Conservation (phyloP, 2,329 filamentous ascomycete genomes). For the Sarocladium kiliense region DNA sequence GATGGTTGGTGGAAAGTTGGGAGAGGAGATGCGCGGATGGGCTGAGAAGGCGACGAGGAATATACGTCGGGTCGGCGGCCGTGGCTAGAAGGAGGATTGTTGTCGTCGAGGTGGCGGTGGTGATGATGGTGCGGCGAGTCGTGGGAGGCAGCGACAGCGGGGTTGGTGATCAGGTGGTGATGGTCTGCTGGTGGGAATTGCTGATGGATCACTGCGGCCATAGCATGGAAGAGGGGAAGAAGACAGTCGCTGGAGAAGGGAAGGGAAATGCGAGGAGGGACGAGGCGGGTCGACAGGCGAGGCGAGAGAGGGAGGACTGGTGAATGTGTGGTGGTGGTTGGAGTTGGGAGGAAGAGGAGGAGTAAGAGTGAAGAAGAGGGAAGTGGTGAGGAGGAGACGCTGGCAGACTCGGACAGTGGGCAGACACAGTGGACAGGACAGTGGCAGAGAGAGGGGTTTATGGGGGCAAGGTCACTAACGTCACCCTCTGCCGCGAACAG, state of each 20-base stretch:
- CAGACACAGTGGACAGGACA: neutral
- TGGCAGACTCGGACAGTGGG: neutral
- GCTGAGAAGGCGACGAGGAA: too few relatives aligned
- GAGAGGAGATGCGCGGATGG: neutral
- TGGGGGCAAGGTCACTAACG: neutral
- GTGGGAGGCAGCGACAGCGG: slow-evolving; percentile 16
- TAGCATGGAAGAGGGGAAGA: slow-evolving; percentile 35
- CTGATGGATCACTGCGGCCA: slow-evolving; percentile 7
- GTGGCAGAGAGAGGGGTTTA: neutral
- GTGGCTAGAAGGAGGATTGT: neutral
- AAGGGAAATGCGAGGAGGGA: neutral
- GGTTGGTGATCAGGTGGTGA: slow-evolving; percentile 17
- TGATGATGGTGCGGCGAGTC: neutral
- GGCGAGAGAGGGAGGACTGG: neutral
- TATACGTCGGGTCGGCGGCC: neutral
- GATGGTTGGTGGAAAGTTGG: neutral
- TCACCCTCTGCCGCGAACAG: neutral
- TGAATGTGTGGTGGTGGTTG: neutral
- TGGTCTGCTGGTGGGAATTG: slow-evolving; percentile 21
- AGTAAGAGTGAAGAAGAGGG: neutral
- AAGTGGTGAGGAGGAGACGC: neutral
- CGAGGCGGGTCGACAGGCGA: neutral
- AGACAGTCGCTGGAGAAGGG: slow-evolving; percentile 30
- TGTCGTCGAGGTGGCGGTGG: neutral
- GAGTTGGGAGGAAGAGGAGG: neutral